phyloP scores from a whole-genome alignment of 2,329 filamentous ascomycete genomes.

The Juglanconis oblonga region DNA sequence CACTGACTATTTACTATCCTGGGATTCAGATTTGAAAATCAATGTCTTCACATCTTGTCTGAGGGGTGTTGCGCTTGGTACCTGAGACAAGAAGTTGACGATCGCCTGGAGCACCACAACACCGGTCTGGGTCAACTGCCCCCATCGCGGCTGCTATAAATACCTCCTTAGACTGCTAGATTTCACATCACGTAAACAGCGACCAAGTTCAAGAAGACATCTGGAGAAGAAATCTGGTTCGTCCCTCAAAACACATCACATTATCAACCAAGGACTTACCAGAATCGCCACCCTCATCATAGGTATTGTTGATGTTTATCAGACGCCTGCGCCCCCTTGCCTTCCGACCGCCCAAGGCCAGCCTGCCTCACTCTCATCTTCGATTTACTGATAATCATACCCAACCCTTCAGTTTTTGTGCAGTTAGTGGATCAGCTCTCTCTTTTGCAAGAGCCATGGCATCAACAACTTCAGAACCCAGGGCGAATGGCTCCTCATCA shows the following conservation, averaged over 20 bases:
- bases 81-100: too few relatives aligned
- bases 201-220: neutral
- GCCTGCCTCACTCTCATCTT: neutral
- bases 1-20: neutral
- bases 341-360: neutral
- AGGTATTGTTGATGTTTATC: neutral
- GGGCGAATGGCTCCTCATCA: conserved; percentile 6
- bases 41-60: too few relatives aligned
- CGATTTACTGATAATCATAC: neutral
- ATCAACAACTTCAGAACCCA: neutral
- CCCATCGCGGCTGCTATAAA: too few relatives aligned
- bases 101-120: too few relatives aligned
- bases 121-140: too few relatives aligned
- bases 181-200: too few relatives aligned
- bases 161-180: too few relatives aligned
- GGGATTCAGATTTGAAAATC: too few relatives aligned
- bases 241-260: neutral
- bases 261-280: neutral
- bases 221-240: neutral
- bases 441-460: conserved; percentile 2
- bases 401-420: neutral
- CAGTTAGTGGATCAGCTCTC: neutral
- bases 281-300: neutral
- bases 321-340: neutral
- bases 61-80: too few relatives aligned